Evolutionary conservation across 257 asterid species (phyloP), one percentile per base, ranked within the genome.

Genomic region (Nicotiana knightiana): DNA sequence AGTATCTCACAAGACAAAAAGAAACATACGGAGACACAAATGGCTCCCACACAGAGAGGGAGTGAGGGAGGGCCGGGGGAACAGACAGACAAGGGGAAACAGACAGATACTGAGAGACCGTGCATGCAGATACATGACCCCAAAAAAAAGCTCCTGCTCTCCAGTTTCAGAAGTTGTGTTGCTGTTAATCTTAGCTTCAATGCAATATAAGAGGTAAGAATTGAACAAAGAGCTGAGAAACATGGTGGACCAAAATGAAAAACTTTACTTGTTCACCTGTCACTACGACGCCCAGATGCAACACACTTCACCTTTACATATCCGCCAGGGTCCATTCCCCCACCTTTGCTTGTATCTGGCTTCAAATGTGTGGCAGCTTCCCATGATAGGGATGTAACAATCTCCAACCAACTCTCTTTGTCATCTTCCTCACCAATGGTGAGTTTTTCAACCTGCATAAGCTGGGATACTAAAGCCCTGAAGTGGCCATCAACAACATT

Each of bases 261-360:
- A 51, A 28, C 39, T 81, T 53, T 71, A 66, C 33, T 13, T 51
- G 75, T 66, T 86, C 90, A 96, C 99, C 99, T 93, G 83, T 96
- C 97, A 64, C 93, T 91, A 48, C 97, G 97, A 84, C 76, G 90
- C 66, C 99, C 99, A 55, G 97, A 90, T 64, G 98, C 97, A 75
- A 94, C 85, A 86, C 99, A 94, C 87, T 96, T 94, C 28, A 96
- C 97, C 88, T 96, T 96, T 77, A 94, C 98, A 80, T 96, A 96
- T 13, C 96, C 93, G 83, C 96, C 97, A 1, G 98, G 99, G 87
- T 96, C 98, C 98, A 94, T 96, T 87, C 95, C 97, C 70, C 97
- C 98, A 76, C 99, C 93, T 75, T 90, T 90, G 88, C 98, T 96
- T 78, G 84, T 96, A 84, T 96, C 99, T 67, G 97, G 98, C 90